A percentile compares a stretch with the other conserved stretches of the same genome.
Evolutionary conservation across 2,329 filamentous ascomycete species (phyloP).

Genomic region (Mycogone perniciosa): DNA sequence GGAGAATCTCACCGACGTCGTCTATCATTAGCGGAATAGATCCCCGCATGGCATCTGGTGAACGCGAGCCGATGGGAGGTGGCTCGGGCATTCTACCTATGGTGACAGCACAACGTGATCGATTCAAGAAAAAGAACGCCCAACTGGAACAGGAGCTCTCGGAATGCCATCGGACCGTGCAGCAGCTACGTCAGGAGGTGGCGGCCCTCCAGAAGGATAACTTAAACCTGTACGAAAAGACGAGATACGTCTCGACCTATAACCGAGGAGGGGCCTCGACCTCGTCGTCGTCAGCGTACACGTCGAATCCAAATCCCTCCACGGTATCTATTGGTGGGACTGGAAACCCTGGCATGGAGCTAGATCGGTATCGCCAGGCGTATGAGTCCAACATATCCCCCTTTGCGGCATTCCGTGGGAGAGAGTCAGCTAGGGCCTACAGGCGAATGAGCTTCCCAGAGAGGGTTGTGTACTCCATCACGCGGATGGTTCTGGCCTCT

Average conservation of each 20-base stretch:
- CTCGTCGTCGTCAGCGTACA: slow-evolving; percentile 60
- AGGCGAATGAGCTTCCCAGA: slow-evolving; percentile 91
- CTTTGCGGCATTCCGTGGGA: slow-evolving; percentile 90
- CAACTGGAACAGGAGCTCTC: slow-evolving; percentile 88
- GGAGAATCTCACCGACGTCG: slow-evolving; percentile 79
- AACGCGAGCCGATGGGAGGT: slow-evolving; percentile 60
- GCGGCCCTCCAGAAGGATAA: slow-evolving; percentile 94
- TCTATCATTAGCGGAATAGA: slow-evolving; percentile 98
- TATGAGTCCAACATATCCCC: slow-evolving; percentile 96
- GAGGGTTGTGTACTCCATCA: slow-evolving; percentile 82
- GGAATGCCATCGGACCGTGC: slow-evolving; percentile 73
- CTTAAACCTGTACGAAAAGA: slow-evolving; percentile 93
- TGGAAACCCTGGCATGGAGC: slow-evolving; percentile 54
- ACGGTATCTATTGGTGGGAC: slow-evolving; percentile 56
- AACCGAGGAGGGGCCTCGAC: slow-evolving; percentile 60
- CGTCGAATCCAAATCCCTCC: slow-evolving; percentile 68
- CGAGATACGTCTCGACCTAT: slow-evolving; percentile 90
- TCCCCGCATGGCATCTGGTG: slow-evolving; percentile 44
- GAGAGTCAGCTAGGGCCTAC: slow-evolving; percentile 84
- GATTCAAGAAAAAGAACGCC: slow-evolving; percentile 92
- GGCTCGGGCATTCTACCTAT: slow-evolving; percentile 91
- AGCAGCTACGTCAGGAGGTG: slow-evolving; percentile 82
- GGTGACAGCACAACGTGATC: slow-evolving; percentile 95
- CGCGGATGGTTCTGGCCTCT: slow-evolving; percentile 83
- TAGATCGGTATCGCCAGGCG: slow-evolving; percentile 82